phyloP scores from a whole-genome alignment of 2,329 filamentous ascomycete genomes.

The Trichophyton rubrum region DNA sequence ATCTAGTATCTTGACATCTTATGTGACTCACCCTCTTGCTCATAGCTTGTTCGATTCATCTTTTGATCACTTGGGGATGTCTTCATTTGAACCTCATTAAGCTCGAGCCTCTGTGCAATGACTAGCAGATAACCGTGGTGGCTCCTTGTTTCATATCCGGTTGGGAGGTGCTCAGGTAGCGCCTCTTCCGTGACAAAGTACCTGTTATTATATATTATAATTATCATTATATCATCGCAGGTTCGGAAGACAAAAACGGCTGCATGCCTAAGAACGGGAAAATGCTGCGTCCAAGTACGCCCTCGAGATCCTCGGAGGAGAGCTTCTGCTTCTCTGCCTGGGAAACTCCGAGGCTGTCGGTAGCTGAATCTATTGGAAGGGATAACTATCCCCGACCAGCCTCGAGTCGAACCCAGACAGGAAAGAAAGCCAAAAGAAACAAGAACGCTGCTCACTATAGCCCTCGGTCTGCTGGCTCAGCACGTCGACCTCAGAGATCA shows the following conservation, averaged over 20 bases:
- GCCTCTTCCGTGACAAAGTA: neutral
- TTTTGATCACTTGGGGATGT: neutral
- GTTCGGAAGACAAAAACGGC: neutral
- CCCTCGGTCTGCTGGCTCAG: conserved; percentile 23
- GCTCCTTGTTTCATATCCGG: neutral
- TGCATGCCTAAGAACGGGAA: neutral
- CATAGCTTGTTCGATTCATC: neutral
- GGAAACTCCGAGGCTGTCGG: conserved; percentile 6
- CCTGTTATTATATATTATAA: neutral
- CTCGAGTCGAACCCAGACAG: neutral
- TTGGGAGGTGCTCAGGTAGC: neutral
- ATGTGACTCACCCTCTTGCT: neutral
- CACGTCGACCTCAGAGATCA: conserved; percentile 20
- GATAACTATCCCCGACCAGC: neutral
- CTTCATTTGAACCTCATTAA: neutral
- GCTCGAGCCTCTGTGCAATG: conserved; percentile 1
- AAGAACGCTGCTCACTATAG: conserved; percentile 6
- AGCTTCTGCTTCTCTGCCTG: conserved; percentile 6
- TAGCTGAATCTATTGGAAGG: neutral
- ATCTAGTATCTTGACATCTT: neutral
- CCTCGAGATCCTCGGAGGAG: conserved; percentile 5
- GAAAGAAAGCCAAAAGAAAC: neutral
- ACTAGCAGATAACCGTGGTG: neutral
- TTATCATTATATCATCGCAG: neutral
- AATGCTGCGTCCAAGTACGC: neutral